Evolutionary conservation across 208 protist genomes (phyloP), one percentile per base, ranked within the genome.

Genomic region (Crithidia sp.): DNA sequence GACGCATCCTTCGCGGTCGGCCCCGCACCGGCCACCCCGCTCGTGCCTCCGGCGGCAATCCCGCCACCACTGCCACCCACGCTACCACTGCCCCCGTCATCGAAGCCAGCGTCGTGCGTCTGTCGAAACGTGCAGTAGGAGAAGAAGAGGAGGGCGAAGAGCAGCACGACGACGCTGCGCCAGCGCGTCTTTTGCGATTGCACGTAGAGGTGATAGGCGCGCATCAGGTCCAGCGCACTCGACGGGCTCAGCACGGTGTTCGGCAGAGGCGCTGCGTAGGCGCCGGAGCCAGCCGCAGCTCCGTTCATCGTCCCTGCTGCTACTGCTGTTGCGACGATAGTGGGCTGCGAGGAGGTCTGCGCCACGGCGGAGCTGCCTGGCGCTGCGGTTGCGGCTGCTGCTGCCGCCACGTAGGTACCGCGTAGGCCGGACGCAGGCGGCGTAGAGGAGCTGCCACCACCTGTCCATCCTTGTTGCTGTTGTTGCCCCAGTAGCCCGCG

Each of bases 191-290:
- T 74, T 40, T 52, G 68, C 49, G 41, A 39, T 6, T 55, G 67
- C 10, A 80, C 56, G 63, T 75, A 80, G 13, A 62, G 9, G 63
- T 69, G 39, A 49, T 78, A 62, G 45, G 44, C 66, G 52, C 74
- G 74, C 66, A 78, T 72, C 50, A 68, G 58, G 47, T 78, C 74
- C 13, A 73, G 39, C 43, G 65, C 59, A 37, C 55, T 69, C 49
- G 74, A 36, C 36, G 49, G 28, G 52, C 39, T 73, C 40, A 37
- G 17, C 3, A 60, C 41, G 4, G 66, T 14, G n/a, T 37, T 71
- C 4, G 41, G 28, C 3, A 54, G 12, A 7, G 8, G 53, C 7
- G 39, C 52, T 47, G 17, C 7, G 36, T 52, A 61, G 19, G 10
- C 60, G 66, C 28, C 16, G 2, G 50, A 19, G 14, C 14, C 28